Percentiles rank a stretch among this genome's conserved stretches.
Evolutionary conservation across 306 rosid genomes (phyloP).

Genomic region (Quercus parvula): DNA sequence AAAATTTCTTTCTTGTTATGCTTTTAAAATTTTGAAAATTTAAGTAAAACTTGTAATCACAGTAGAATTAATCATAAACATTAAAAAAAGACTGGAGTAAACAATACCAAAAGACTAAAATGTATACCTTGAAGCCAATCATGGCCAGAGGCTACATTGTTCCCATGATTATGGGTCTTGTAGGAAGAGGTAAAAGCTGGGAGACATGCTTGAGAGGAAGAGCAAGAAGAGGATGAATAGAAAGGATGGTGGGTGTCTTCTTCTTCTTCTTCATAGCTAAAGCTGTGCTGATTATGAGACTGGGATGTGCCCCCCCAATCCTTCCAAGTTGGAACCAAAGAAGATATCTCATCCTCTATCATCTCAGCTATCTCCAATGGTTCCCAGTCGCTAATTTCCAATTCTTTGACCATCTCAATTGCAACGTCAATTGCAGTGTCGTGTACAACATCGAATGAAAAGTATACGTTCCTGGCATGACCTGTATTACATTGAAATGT

Average conservation of each 20-base stretch:
- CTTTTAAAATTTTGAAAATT: too few relatives aligned
- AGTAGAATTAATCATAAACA: too few relatives aligned
- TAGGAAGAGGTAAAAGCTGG: conserved; percentile 33
- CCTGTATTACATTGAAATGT: conserved; percentile 34
- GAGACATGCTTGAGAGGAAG: conserved; percentile 54
- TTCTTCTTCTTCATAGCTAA: conserved; percentile 46
- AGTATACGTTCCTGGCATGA: conserved; percentile 53
- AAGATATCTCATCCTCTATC: conserved; percentile 70
- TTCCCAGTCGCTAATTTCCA: conserved; percentile 71
- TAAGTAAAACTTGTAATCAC: too few relatives aligned
- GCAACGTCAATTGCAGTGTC: conserved; percentile 83
- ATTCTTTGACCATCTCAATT: conserved; percentile 80
- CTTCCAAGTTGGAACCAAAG: conserved; percentile 59
- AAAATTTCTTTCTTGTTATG: too few relatives aligned
- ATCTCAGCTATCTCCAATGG: conserved; percentile 69
- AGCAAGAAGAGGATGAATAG: conserved; percentile 40
- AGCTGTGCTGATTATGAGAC: conserved; percentile 46
- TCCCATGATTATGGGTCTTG: conserved; percentile 22
- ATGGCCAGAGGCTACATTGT: conserved; percentile 9
- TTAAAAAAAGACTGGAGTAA: not conserved
- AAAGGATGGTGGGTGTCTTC: conserved; percentile 45
- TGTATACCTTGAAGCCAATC: conserved; percentile 53
- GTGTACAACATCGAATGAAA: conserved; percentile 63
- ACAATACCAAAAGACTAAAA: not conserved
- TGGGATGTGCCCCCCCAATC: conserved; percentile 27